Evolutionary conservation across 2,329 filamentous ascomycete genomes (phyloP).

Genomic region (Fusarium abutilonis): DNA sequence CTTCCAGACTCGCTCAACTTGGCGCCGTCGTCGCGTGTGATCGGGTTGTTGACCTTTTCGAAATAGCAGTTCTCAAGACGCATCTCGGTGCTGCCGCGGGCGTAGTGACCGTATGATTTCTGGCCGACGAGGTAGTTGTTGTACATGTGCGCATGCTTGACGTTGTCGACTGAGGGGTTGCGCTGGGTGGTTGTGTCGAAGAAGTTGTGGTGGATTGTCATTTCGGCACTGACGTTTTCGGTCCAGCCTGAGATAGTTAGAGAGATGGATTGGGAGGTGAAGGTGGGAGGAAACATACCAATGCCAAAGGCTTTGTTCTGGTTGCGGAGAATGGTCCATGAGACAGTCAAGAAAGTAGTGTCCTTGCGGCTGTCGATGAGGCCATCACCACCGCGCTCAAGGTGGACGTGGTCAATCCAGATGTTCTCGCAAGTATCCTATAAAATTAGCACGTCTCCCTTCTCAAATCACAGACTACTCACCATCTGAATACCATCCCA

Average conservation of each 20-base stretch:
- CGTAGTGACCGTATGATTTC: constrained; percentile 43
- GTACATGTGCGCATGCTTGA: constrained; percentile 43
- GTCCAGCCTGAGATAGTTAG: constrained; percentile 36
- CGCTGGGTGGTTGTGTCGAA: constrained; percentile 42
- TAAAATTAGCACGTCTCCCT: neutral
- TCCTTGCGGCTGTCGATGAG: constrained; percentile 43
- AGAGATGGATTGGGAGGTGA: neutral
- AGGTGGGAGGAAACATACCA: constrained; percentile 15
- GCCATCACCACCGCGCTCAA: constrained; percentile 41
- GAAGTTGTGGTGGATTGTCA: constrained; percentile 43
- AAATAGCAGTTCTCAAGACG: constrained; percentile 45
- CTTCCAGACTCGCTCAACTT: constrained; percentile 23
- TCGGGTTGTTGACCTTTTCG: constrained; percentile 36
- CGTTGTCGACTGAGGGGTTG: constrained; percentile 43
- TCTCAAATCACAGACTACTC: neutral
- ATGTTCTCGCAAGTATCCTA: constrained; percentile 39
- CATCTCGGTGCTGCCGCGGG: constrained; percentile 39
- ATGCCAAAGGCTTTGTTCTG: constrained; percentile 45
- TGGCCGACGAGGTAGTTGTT: constrained; percentile 43
- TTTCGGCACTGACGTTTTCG: constrained; percentile 38
- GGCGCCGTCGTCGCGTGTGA: constrained; percentile 19
- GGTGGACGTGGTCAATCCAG: constrained; percentile 44
- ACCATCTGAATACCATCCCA: constrained; percentile 43
- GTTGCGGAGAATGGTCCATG: constrained; percentile 40
- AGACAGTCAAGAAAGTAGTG: constrained; percentile 43